Conservation (phyloP, 805 yeast genomes). For the Lipomyces sp. region DNA sequence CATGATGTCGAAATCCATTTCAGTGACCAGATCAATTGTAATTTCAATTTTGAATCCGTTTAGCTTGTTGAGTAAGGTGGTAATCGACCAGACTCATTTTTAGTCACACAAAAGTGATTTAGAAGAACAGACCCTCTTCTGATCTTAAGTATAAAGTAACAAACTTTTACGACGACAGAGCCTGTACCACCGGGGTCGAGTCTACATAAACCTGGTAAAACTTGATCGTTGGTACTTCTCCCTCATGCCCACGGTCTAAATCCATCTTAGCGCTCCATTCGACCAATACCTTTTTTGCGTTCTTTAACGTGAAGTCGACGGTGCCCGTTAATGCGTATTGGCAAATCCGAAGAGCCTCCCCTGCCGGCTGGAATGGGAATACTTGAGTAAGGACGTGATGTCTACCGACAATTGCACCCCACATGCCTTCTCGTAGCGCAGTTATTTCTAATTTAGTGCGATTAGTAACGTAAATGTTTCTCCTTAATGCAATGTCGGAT, state of each 20-base stretch:
- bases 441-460: not conserved
- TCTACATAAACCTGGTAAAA: conserved; percentile 15
- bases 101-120: no score
- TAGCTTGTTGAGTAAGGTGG: no score
- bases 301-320: conserved; percentile 2
- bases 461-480: not conserved
- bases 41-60: no score
- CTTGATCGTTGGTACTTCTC: not conserved
- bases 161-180: not conserved
- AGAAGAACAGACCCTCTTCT: no score
- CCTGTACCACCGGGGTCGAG: conserved; percentile 6
- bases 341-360: not conserved
- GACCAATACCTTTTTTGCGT: conserved; percentile 7
- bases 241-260: not conserved
- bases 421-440: conserved; percentile 10
- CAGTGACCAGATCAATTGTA: no score
- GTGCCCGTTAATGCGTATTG: conserved; percentile 3
- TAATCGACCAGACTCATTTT: no score
- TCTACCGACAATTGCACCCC: conserved; percentile 10
- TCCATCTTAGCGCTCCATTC: conserved; percentile 12
- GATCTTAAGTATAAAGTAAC: no score
- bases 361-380: conserved; percentile 8
- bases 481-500: not conserved
- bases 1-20: no score
- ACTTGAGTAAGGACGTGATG: conserved; percentile 9